Evolutionary conservation across 2,329 filamentous ascomycete genomes (phyloP).

Genomic region (Trichoderma harzianum): DNA sequence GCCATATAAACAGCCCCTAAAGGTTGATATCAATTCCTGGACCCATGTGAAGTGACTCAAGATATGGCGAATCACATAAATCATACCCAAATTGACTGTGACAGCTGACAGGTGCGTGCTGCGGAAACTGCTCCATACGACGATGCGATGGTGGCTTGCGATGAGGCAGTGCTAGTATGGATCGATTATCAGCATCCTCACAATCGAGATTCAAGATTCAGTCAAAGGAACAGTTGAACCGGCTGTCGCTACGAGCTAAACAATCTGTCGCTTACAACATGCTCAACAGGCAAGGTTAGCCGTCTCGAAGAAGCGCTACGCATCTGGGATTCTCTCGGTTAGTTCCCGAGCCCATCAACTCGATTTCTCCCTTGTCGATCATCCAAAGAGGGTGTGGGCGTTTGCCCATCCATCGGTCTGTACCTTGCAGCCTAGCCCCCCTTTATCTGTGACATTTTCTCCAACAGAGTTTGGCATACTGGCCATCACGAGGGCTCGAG

Average conservation of each 20-base stretch:
- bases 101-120: not conserved
- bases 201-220: not conserved
- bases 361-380: not conserved
- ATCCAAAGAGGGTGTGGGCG: not conserved
- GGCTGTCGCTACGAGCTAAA: not conserved
- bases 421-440: constrained; percentile 8
- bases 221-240: not conserved
- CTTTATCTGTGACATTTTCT: not conserved
- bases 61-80: not conserved
- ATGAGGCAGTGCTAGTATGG: not conserved
- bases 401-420: not conserved
- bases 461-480: not conserved
- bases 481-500: not conserved
- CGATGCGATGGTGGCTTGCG: not conserved
- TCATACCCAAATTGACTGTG: not conserved
- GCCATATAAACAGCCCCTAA: not conserved
- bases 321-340: not conserved
- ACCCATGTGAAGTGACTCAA: not conserved
- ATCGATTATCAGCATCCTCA: not conserved
- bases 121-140: not conserved
- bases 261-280: not conserved
- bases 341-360: not conserved
- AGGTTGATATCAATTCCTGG: not conserved
- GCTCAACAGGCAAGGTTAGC: not conserved
- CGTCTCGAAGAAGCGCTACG: not conserved